phyloP scores from a whole-genome alignment of 192 early-diverging fungal species.

The Podochytrium sp. region DNA sequence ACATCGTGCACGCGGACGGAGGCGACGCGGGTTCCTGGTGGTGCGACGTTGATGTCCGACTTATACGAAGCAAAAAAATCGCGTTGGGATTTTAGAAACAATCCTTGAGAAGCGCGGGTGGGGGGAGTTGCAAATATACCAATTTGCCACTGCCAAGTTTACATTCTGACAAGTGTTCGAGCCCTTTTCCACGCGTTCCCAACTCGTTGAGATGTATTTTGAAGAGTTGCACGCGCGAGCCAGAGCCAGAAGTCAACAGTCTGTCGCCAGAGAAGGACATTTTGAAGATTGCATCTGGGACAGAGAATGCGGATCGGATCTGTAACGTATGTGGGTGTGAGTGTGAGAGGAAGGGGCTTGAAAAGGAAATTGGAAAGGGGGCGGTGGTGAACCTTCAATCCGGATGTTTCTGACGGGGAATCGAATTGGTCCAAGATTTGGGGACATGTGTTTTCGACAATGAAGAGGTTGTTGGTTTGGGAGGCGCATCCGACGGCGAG shows the following conservation, averaged over 20 bases:
- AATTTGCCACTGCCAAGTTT: constrained; percentile 27
- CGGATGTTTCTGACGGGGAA: background rate
- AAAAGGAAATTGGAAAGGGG: background rate
- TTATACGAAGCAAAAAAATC: no score
- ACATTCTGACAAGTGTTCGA: constrained; percentile 36
- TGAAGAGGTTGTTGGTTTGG: constrained; percentile 44
- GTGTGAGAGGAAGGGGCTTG: background rate
- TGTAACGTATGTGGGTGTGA: background rate
- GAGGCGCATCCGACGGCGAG: constrained; percentile 46
- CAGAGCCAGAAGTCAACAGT: constrained; percentile 43
- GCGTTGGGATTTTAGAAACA: background rate
- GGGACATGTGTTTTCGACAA: constrained; percentile 37
- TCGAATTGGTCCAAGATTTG: background rate
- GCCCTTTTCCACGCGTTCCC: constrained; percentile 36
- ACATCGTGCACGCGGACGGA: constrained; percentile 41
- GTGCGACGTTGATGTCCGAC: constrained; percentile 32
- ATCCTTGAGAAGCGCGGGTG: background rate
- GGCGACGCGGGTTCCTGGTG: constrained; percentile 35
- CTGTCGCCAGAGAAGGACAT: constrained; percentile 38
- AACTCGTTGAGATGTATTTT: constrained; percentile 40
- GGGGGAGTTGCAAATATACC: background rate
- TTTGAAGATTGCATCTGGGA: constrained; percentile 43
- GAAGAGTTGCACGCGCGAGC: constrained; percentile 49
- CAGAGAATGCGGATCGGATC: constrained; percentile 48
- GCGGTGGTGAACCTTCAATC: background rate